Base-by-base conservation (phyloP, 345 rosid species). In the Pistacia vera region DNA sequence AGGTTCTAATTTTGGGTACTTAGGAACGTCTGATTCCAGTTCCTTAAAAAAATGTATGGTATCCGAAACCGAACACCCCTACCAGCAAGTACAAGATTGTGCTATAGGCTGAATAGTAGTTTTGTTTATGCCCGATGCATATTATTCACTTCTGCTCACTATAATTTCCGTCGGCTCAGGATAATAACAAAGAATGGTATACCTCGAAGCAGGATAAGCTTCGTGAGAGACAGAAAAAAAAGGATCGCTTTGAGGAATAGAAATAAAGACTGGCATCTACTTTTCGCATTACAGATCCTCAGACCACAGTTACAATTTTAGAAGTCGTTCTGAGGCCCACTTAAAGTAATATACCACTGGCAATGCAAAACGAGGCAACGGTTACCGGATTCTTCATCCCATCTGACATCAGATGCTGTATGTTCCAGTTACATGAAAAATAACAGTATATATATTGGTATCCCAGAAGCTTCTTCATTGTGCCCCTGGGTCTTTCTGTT, bases 11-110 rank as follows among this genome's bases (percentile, higher is more conserved):
- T n/a, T n/a, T n/a, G n/a, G n/a, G n/a, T n/a, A n/a, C n/a, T n/a
- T n/a, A n/a, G n/a, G n/a, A n/a, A n/a, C n/a, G n/a, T n/a, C n/a
- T n/a, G n/a, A n/a, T n/a, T n/a, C n/a, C n/a, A n/a, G n/a, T n/a
- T n/a, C n/a, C n/a, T n/a, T n/a, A n/a, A n/a, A n/a, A n/a, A n/a
- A n/a, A n/a, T n/a, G n/a, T n/a, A n/a, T n/a, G n/a, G n/a, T n/a
- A n/a, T n/a, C n/a, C n/a, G n/a, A n/a, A n/a, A n/a, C n/a, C n/a
- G n/a, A n/a, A n/a, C n/a, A n/a, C n/a, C n/a, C n/a, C n/a, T n/a
- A n/a, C n/a, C n/a, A n/a, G 81, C 68, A 78, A 66, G 77, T 72
- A 58, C 22, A 72, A 58, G 62, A 14, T 60, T 33, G 22, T 56
- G 28, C 49, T 48, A 22, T 3, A 0, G 57, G 49, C 22, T 5